These are phyloP conservation scores for Domatiomyces catenatus DNA, from an alignment of 2,329 filamentous ascomycete species.

Conservation along the genomic window DNA sequence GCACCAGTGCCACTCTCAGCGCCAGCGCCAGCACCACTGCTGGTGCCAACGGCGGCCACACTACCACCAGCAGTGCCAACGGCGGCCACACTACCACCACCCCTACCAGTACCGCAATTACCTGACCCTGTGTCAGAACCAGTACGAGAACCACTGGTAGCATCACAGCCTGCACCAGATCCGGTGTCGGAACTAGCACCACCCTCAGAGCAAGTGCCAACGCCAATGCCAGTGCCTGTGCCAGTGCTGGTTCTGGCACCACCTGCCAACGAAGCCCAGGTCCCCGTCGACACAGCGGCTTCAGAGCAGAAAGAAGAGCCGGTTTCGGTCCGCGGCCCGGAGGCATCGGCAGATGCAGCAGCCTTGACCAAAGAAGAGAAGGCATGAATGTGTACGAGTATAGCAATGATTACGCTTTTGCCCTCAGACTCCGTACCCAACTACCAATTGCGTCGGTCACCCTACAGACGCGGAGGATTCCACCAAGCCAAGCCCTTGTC, in stretches of 20 bases:
- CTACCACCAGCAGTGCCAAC: not conserved
- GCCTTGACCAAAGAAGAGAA: not conserved
- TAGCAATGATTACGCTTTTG: too few relatives aligned
- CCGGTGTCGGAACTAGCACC: not conserved
- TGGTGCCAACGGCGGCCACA: too few relatives aligned
- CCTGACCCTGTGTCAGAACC: not conserved
- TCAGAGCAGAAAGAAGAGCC: not conserved
- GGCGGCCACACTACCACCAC: not conserved
- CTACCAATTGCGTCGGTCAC: too few relatives aligned
- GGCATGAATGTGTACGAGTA: not conserved
- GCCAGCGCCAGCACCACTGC: not conserved
- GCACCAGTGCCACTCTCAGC: not conserved
- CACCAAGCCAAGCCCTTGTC: too few relatives aligned
- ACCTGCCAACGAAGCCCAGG: not conserved
- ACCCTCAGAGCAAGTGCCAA: not conserved
- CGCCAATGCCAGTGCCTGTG: too few relatives aligned
- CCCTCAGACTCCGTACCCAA: too few relatives aligned
- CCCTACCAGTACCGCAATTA: not conserved
- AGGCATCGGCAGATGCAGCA: not conserved
- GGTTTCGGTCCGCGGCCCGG: not conserved
- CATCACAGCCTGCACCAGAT: not conserved
- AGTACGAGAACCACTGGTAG: not conserved
- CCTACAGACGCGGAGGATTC: too few relatives aligned
- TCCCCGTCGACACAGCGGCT: not conserved
- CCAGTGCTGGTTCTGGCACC: too few relatives aligned